Evolutionary conservation across 2,329 filamentous ascomycete species (phyloP).

Genomic region (Cercospora zeae-maydis): DNA sequence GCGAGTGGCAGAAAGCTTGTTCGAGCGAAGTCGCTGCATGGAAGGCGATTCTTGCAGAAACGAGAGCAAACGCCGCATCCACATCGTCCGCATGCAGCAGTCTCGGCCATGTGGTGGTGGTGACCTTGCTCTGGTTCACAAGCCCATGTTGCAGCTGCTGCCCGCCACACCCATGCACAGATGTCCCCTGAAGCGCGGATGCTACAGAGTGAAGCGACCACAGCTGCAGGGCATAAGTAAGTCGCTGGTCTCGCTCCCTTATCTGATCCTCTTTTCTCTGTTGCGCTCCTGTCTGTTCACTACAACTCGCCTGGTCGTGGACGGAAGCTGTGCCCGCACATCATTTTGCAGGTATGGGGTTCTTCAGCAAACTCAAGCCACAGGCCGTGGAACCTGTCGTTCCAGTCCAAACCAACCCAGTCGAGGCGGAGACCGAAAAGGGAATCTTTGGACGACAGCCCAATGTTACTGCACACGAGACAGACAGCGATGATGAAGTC

Average conservation of each 20-base stretch:
- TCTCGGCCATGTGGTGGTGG: conserved; percentile 2
- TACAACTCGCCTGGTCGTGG: not conserved
- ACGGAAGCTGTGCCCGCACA: not conserved
- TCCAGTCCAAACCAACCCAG: not conserved
- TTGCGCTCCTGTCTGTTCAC: not conserved
- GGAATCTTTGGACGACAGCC: not conserved
- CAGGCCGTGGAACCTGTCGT: not conserved
- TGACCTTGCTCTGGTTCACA: not conserved
- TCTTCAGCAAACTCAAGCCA: conserved; percentile 5
- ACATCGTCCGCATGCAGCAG: not conserved
- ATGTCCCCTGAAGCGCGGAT: not conserved
- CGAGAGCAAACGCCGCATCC: not conserved
- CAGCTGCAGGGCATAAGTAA: not conserved
- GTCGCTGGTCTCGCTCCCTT: not conserved
- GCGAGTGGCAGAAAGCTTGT: conserved; percentile 4
- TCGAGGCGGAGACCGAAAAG: not conserved
- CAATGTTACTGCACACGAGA: conserved; percentile 1
- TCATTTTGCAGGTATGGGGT: not conserved
- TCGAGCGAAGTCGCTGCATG: not conserved
- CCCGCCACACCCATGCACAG: not conserved
- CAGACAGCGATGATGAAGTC: conserved; percentile 10
- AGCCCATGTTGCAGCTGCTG: not conserved
- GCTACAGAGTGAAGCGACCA: not conserved
- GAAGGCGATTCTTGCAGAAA: not conserved
- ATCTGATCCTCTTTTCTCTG: conserved; percentile 5